Percentiles rank a stretch among this genome's conserved stretches.
Conservation (phyloP, 805 yeast species). For the Hanseniaspora hatyaiensis region DNA sequence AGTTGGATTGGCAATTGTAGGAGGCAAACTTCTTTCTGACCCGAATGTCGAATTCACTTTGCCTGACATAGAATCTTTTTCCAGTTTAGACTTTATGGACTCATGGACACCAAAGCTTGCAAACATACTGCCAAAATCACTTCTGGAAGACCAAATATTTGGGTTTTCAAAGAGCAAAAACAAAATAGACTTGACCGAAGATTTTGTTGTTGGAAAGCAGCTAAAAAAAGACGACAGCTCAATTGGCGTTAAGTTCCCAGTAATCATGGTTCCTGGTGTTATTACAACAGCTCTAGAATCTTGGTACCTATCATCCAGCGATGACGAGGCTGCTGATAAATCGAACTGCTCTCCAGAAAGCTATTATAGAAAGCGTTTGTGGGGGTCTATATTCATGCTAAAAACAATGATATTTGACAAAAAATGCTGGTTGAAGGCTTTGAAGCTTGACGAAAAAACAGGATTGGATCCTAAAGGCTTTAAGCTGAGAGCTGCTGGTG, state of each 20-base stretch:
- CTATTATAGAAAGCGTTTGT: conserved; percentile 80
- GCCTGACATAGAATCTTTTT: conserved; percentile 45
- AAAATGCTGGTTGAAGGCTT: conserved; percentile 83
- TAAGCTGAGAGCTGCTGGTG: conserved; percentile 80
- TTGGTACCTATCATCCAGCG: conserved; percentile 71
- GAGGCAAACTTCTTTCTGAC: conserved; percentile 36
- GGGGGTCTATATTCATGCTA: conserved; percentile 97
- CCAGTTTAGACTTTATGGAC: conserved; percentile 47
- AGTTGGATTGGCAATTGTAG: conserved; percentile 48
- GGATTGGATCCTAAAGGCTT: conserved; percentile 85
- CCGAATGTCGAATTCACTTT: conserved; percentile 33
- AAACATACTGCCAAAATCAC: conserved; percentile 38
- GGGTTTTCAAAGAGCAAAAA: conserved; percentile 19
- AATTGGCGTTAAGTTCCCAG: conserved; percentile 55
- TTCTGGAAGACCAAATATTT: conserved; percentile 42
- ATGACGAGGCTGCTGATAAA: conserved; percentile 30
- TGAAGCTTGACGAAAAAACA: conserved; percentile 78
- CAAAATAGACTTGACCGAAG: conserved; percentile 49
- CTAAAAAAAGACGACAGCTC: conserved; percentile 40
- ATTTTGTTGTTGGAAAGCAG: conserved; percentile 75
- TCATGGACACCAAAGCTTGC: conserved; percentile 60
- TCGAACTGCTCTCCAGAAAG: conserved; percentile 57
- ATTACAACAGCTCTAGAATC: conserved; percentile 89
- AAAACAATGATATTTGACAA: conserved; percentile 85
- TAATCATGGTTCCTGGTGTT: conserved; percentile 90